Percentiles rank a stretch among this genome's conserved stretches.
phyloP scores from a whole-genome alignment of 2,329 filamentous ascomycete species.

The Claviceps cyperi region DNA sequence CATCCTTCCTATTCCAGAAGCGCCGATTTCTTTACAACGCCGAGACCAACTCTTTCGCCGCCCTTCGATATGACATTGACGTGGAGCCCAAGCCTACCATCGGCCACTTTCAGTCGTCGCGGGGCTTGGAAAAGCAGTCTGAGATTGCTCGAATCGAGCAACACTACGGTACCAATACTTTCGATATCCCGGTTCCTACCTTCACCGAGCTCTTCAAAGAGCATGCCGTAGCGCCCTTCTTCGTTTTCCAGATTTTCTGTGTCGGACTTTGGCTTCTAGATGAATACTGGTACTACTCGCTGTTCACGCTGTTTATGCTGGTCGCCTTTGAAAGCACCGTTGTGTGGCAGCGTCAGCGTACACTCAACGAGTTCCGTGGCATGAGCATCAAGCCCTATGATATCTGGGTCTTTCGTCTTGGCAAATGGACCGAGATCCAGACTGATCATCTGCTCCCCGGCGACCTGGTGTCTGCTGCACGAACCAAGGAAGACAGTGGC shows the following conservation, averaged over 20 bases:
- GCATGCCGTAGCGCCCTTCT: slow-evolving; percentile 96
- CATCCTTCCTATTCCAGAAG: slow-evolving; percentile 96
- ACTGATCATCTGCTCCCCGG: slow-evolving; percentile 89
- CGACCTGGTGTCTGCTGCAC: slow-evolving; percentile 79
- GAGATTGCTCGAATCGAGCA: slow-evolving; percentile 71
- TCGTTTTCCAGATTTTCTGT: slow-evolving; percentile 98
- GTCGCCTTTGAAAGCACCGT: slow-evolving; percentile 96
- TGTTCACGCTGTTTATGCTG: slow-evolving; percentile 98
- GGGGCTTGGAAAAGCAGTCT: slow-evolving; percentile 57
- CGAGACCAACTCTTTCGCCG: slow-evolving; percentile 59
- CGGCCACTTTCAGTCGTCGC: slow-evolving; percentile 62
- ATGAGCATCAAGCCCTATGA: slow-evolving; percentile 99
- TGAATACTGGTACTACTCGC: slow-evolving; percentile 99
- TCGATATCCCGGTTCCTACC: slow-evolving; percentile 92
- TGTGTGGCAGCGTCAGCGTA: slow-evolving; percentile 96
- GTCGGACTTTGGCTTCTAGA: slow-evolving; percentile 97
- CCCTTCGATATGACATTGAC: slow-evolving; percentile 74
- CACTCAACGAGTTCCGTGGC: slow-evolving; percentile 87
- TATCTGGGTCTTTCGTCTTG: slow-evolving; percentile 76
- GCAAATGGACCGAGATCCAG: slow-evolving; percentile 75
- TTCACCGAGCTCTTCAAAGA: slow-evolving; percentile 96
- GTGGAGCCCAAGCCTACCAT: slow-evolving; percentile 68
- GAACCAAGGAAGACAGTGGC: slow-evolving; percentile 92
- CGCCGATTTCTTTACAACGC: slow-evolving; percentile 79
- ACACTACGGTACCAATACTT: slow-evolving; percentile 91